Conservation (phyloP, 2,329 filamentous ascomycete genomes). For the Paracorniculantispora psalliotae region DNA sequence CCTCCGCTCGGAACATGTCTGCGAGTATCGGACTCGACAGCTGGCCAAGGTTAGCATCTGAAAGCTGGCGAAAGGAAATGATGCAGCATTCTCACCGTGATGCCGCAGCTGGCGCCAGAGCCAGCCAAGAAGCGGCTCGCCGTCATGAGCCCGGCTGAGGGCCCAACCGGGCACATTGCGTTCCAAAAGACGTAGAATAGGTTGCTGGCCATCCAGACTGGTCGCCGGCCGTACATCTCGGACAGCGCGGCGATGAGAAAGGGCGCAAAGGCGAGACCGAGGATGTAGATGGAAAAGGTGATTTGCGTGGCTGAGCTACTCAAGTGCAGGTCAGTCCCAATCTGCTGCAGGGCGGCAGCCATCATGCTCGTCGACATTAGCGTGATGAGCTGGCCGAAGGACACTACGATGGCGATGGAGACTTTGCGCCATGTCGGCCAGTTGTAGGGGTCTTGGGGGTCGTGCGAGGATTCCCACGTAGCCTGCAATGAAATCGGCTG, state of each 20-base stretch:
- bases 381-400: slow-evolving; percentile 29
- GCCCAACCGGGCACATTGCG: slow-evolving; percentile 27
- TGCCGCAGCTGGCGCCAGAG: slow-evolving; percentile 25
- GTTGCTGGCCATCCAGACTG: slow-evolving; percentile 29
- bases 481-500: not conserved
- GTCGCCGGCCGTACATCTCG: slow-evolving; percentile 30
- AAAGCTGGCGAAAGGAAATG: not conserved
- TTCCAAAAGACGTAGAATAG: slow-evolving; percentile 34
- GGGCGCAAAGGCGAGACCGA: slow-evolving; percentile 30
- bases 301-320: slow-evolving; percentile 22
- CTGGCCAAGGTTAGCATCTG: slow-evolving; percentile 15
- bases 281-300: slow-evolving; percentile 30
- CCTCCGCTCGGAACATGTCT: slow-evolving; percentile 30
- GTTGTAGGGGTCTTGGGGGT: slow-evolving; percentile 58
- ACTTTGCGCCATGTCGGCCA: slow-evolving; percentile 41
- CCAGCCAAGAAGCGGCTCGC: slow-evolving; percentile 21
- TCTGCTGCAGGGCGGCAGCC: slow-evolving; percentile 28
- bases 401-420: slow-evolving; percentile 25
- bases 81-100: slow-evolving; percentile 21
- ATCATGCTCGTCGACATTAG: slow-evolving; percentile 33
- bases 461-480: slow-evolving; percentile 47
- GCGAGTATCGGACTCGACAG: slow-evolving; percentile 30
- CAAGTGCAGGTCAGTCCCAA: slow-evolving; percentile 27
- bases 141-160: slow-evolving; percentile 27
- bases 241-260: slow-evolving; percentile 29